Conservation (phyloP, 2,329 filamentous ascomycete genomes). For the Alternaria panax region DNA sequence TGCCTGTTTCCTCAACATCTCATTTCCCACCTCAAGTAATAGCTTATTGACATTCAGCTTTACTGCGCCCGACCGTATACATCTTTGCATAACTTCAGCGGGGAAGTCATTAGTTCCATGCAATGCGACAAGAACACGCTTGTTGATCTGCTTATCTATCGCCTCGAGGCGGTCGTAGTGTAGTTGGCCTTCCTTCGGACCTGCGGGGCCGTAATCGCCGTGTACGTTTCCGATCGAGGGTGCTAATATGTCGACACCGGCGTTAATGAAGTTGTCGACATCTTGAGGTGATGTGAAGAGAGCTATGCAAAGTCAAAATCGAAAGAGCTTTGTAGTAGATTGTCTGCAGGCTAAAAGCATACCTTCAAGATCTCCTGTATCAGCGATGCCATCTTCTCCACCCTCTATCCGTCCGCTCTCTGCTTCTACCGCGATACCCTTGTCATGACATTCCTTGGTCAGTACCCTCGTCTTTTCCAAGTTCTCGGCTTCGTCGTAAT, state of each 20-base stretch:
- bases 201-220: slow-evolving; percentile 72
- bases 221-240: slow-evolving; percentile 79
- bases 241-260: slow-evolving; percentile 75
- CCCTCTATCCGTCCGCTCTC: slow-evolving; percentile 75
- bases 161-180: slow-evolving; percentile 42
- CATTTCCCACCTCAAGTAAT: slow-evolving; percentile 57
- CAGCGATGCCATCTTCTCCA: slow-evolving; percentile 75
- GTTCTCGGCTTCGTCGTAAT: slow-evolving; percentile 76
- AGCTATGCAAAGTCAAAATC: slow-evolving; percentile 22
- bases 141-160: slow-evolving; percentile 44
- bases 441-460: slow-evolving; percentile 66
- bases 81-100: slow-evolving; percentile 58
- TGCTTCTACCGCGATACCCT: slow-evolving; percentile 72
- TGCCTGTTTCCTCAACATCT: slow-evolving; percentile 52
- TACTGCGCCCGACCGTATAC: slow-evolving; percentile 61
- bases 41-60: slow-evolving; percentile 67
- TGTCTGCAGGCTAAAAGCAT: neutral
- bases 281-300: slow-evolving; percentile 72
- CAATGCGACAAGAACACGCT: slow-evolving; percentile 59
- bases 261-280: slow-evolving; percentile 72
- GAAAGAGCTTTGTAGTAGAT: neutral
- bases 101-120: slow-evolving; percentile 66
- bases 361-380: slow-evolving; percentile 68
- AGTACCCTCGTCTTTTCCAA: slow-evolving; percentile 67
- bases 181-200: slow-evolving; percentile 49